Evolutionary conservation across 768 basidiomycete genomes (phyloP).

Genomic region (Boletus pseudo-olivaceus): DNA sequence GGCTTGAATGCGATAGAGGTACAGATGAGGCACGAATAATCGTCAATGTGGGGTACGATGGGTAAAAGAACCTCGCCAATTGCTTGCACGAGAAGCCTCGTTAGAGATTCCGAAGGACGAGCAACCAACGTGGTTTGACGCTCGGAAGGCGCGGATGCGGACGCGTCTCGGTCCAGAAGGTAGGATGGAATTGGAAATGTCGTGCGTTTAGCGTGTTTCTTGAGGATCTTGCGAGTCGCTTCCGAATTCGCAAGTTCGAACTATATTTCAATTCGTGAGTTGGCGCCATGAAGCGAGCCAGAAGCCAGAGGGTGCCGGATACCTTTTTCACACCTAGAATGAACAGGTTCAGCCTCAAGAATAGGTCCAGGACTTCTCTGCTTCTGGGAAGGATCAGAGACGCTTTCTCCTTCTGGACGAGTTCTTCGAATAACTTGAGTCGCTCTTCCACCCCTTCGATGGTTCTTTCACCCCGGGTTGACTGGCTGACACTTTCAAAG

Average conservation of each 20-base stretch:
- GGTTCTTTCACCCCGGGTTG: slow-evolving; percentile 60
- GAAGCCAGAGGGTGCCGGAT: background rate
- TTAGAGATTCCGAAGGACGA: slow-evolving; percentile 40
- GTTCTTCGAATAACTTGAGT: slow-evolving; percentile 58
- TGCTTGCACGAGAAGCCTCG: slow-evolving; percentile 72
- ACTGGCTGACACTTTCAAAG: slow-evolving; percentile 71
- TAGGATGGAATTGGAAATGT: slow-evolving; percentile 60
- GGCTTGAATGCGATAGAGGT: slow-evolving; percentile 91
- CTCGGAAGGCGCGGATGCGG: slow-evolving; percentile 9
- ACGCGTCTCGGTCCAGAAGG: slow-evolving; percentile 19
- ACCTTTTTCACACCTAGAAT: slow-evolving; percentile 83
- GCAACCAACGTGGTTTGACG: slow-evolving; percentile 31
- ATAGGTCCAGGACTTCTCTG: slow-evolving; percentile 58
- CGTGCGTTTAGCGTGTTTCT: slow-evolving; percentile 91
- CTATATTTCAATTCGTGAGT: slow-evolving; percentile 31
- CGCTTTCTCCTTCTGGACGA: slow-evolving; percentile 47
- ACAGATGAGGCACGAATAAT: slow-evolving; percentile 88
- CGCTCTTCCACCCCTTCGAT: slow-evolving; percentile 68
- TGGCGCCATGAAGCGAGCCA: background rate
- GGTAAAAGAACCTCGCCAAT: slow-evolving; percentile 81
- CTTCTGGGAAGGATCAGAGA: slow-evolving; percentile 59
- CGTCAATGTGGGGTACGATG: slow-evolving; percentile 73
- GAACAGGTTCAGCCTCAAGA: slow-evolving; percentile 72
- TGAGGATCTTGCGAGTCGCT: slow-evolving; percentile 88
- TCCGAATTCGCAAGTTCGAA: slow-evolving; percentile 84